Evolutionary conservation across 2,329 filamentous ascomycete genomes (phyloP), one percentile per base, ranked within the genome.

Genomic region (Fonsecaea erecta): DNA sequence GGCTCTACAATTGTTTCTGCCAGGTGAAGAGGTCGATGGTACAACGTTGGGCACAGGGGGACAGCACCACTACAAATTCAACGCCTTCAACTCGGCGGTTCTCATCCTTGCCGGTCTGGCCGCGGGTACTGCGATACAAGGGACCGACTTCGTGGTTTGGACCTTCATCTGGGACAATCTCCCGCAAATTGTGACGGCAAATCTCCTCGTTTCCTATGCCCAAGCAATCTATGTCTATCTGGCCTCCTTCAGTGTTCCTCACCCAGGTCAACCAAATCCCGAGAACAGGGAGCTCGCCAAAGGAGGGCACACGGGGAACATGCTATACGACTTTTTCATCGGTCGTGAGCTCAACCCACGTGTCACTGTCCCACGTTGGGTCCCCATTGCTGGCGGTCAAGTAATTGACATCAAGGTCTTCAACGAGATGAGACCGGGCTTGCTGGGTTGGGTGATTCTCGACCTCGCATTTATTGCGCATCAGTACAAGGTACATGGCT

Each of bases 261-360:
- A 72, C 3, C 74, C 77, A 1, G 77, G 78, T 1, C 79, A 87
- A n/a, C 88, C 86, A 51, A 92, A 96, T 75, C 81, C 84, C 12
- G 84, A 89, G 54, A 81, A 85, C 68, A 90, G 93, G 46, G 89
- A 95, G 76, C 84, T 98, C 7, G 93, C 93, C 0, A 86, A 87
- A 1, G 93, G 93, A 51, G 93, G 93, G 16, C 86, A 90, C 74
- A 88, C 87, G 1, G 93, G 93, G 64, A 97, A 96, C 77, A 80
- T 92, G 68, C 79, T 97, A 40, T 97, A 98, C 77, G 94, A 98
- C 78, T 98, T 92, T 88, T 98, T 93, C 80, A 97, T 98, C 70
- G 94, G 94, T 21, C 91, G 94, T 30, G 94, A 98, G 78, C 87
- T 98, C 66, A 98, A 98, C 79, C 94, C 94, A 2, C 91, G 93